These are phyloP conservation scores for Pyricularia grisea DNA, from an alignment of 2,329 filamentous ascomycete species.

Conservation along the genomic window DNA sequence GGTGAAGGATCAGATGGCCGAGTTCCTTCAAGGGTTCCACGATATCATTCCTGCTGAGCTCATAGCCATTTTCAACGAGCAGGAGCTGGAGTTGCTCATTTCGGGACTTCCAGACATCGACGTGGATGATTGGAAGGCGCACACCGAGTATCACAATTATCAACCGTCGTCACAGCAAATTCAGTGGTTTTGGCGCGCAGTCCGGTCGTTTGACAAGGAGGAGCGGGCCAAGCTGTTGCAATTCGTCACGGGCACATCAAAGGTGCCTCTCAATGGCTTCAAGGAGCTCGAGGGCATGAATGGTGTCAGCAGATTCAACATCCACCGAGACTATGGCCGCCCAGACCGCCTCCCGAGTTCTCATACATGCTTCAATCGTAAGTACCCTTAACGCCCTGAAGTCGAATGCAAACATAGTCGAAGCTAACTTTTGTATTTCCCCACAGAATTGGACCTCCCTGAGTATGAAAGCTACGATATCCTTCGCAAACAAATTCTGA, in stretches of 20 bases:
- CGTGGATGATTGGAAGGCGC: conserved; percentile 97
- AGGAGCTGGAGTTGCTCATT: conserved; percentile 92
- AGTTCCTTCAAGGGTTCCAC: conserved; percentile 93
- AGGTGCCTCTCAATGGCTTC: conserved; percentile 96
- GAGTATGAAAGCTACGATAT: conserved; percentile 96
- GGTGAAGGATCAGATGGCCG: conserved; percentile 87
- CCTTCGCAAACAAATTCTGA: conserved; percentile 79
- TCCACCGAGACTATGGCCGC: conserved; percentile 94
- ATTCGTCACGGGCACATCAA: conserved; percentile 96
- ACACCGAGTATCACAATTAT: conserved; percentile 98
- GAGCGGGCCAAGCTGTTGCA: conserved; percentile 94
- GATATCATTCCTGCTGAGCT: conserved; percentile 94
- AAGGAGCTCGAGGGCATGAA: conserved; percentile 99
- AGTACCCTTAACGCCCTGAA: conserved; percentile 31
- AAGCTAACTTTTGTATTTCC: conserved; percentile 15
- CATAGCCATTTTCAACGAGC: conserved; percentile 96
- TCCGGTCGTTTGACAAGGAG: conserved; percentile 97
- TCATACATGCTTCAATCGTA: conserved; percentile 99
- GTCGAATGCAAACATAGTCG: not conserved
- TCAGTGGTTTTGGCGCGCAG: conserved; percentile 98
- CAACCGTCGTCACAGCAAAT: conserved; percentile 89
- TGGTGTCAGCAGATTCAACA: conserved; percentile 95
- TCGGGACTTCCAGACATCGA: conserved; percentile 96
- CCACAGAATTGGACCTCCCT: conserved; percentile 84
- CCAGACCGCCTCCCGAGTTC: conserved; percentile 93